Evolutionary conservation across 306 rosid genomes (phyloP).

Genomic region (Rosa lucieae): DNA sequence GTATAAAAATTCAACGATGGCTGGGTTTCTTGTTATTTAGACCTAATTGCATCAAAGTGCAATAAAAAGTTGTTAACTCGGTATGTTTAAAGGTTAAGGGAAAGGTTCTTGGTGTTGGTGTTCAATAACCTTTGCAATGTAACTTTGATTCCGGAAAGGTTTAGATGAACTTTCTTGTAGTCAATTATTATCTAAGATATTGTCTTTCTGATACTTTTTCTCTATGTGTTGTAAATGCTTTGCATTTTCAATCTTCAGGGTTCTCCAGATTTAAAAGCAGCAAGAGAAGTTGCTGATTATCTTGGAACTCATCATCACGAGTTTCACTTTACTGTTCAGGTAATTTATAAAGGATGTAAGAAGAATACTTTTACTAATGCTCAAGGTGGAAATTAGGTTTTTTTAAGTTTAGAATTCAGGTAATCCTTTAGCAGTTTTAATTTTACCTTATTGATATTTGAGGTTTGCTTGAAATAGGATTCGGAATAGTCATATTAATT

Average conservation of each 20-base stretch:
- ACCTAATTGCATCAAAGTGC: neutral
- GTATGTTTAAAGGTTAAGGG: neutral
- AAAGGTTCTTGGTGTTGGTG: neutral
- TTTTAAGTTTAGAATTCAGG: neutral
- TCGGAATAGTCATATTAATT: neutral
- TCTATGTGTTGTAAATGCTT: slow-evolving; percentile 23
- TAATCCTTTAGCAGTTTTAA: neutral
- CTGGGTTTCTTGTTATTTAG: slow-evolving; percentile 2
- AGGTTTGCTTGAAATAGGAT: neutral
- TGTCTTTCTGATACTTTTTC: neutral
- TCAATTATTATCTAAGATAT: neutral
- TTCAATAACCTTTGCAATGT: neutral
- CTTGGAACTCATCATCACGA: slow-evolving; percentile 90
- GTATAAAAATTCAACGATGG: neutral
- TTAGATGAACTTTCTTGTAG: neutral
- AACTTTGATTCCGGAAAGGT: neutral
- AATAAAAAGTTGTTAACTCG: neutral
- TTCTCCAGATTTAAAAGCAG: slow-evolving; percentile 93
- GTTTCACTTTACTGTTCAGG: slow-evolving; percentile 97
- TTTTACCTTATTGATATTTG: neutral
- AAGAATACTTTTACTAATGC: neutral
- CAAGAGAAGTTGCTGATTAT: slow-evolving; percentile 92
- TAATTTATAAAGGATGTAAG: slow-evolving; percentile 15
- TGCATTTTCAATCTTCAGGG: slow-evolving; percentile 51
- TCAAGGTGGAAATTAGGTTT: neutral